Conservation (phyloP, 73 alveolate genomes). For the Vitrella brassicaformis region DNA sequence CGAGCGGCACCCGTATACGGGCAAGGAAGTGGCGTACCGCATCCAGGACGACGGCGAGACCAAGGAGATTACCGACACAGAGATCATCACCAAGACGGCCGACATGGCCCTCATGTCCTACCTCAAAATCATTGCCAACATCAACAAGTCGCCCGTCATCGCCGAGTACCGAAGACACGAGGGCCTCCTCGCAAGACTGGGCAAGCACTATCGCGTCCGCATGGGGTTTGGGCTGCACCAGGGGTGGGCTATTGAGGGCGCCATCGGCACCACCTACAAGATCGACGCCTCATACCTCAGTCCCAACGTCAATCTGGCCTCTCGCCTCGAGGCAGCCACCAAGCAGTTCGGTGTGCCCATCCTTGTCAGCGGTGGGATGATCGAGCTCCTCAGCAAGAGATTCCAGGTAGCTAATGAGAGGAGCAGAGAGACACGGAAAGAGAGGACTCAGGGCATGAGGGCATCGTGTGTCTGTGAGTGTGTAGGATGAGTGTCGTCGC, state of each 20-base stretch:
- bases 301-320: conserved; percentile 43
- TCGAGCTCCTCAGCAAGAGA: too few relatives aligned
- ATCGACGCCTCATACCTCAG: conserved; percentile 80
- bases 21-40: too few relatives aligned
- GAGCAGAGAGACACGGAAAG: too few relatives aligned
- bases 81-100: conserved; percentile 60
- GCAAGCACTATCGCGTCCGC: conserved; percentile 52
- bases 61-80: too few relatives aligned
- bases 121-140: conserved; percentile 75
- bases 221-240: conserved; percentile 85
- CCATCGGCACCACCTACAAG: conserved; percentile 79
- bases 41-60: too few relatives aligned
- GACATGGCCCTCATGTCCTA: conserved; percentile 76
- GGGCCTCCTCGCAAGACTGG: conserved; percentile 35
- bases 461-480: too few relatives aligned
- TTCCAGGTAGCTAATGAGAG: too few relatives aligned
- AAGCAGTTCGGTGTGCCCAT: conserved; percentile 34
- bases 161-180: conserved; percentile 62
- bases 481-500: too few relatives aligned
- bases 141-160: conserved; percentile 63
- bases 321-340: conserved; percentile 41
- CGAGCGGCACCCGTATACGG: too few relatives aligned
- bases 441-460: too few relatives aligned
- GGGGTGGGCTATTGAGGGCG: conserved; percentile 91
- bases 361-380: conserved; percentile 20